Evolutionary conservation across 345 rosid species (phyloP).

Genomic region (Populus ilicifolia): DNA sequence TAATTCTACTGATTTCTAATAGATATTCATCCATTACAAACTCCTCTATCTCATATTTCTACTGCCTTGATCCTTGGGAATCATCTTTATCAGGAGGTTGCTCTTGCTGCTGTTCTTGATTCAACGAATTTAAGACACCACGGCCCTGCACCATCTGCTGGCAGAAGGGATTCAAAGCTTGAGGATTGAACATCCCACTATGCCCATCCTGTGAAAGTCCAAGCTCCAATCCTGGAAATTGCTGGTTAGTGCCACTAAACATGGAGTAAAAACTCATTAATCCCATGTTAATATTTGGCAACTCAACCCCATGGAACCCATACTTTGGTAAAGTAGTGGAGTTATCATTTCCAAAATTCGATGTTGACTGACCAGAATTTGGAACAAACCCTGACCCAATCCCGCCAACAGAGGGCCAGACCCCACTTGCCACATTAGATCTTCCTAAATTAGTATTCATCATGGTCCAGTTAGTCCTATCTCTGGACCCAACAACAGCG

Average conservation of each 20-base stretch:
- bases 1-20: not conserved
- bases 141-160: conserved; percentile 27
- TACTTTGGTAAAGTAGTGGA: conserved; percentile 9
- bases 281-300: conserved; percentile 30
- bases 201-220: conserved; percentile 29
- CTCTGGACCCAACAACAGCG: conserved; percentile 39
- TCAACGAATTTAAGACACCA: conserved; percentile 17
- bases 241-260: conserved; percentile 20
- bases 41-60: conserved; percentile 11
- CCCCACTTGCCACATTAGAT: conserved; percentile 22
- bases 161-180: conserved; percentile 34
- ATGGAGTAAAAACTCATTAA: conserved; percentile 31
- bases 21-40: not conserved
- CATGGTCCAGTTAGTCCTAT: conserved; percentile 54
- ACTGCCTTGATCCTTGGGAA: conserved; percentile 31
- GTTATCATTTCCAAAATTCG: conserved; percentile 12
- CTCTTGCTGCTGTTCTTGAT: conserved; percentile 10
- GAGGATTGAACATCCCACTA: conserved; percentile 23
- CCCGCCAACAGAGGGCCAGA: conserved; percentile 44
- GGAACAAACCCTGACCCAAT: conserved; percentile 42
- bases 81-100: conserved; percentile 18
- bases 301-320: conserved; percentile 24
- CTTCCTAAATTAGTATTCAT: conserved; percentile 50
- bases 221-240: conserved; percentile 31
- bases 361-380: conserved; percentile 14